phyloP scores from a whole-genome alignment of 306 rosid genomes.

The Acacia confusa region DNA sequence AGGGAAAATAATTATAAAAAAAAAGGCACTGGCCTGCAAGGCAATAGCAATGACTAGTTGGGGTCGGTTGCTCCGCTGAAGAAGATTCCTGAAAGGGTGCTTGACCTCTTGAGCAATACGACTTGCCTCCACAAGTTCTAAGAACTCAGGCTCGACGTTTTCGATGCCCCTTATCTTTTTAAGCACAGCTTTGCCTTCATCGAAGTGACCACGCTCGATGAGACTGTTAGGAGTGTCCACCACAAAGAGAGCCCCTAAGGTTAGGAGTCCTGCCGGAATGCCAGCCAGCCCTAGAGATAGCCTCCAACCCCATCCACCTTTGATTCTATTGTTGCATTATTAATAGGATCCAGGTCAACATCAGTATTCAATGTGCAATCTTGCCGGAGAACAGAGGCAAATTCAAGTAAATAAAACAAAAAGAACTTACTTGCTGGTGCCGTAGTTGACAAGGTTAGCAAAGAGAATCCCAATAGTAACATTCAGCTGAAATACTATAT shows the following conservation, averaged over 20 bases:
- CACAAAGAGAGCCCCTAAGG: conserved; percentile 71
- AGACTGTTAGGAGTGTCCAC: conserved; percentile 93
- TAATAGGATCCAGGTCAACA: not conserved
- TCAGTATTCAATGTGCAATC: not conserved
- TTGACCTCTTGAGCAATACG: conserved; percentile 65
- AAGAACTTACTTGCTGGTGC: conserved; percentile 61
- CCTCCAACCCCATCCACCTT: conserved; percentile 97
- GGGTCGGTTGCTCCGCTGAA: conserved; percentile 66
- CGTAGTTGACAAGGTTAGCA: conserved; percentile 77
- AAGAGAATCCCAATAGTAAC: conserved; percentile 85
- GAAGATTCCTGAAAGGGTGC: conserved; percentile 75
- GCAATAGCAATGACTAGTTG: conserved; percentile 72
- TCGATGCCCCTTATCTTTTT: conserved; percentile 70
- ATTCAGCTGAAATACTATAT: conserved; percentile 81
- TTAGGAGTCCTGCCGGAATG: conserved; percentile 70
- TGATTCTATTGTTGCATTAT: conserved; percentile 41
- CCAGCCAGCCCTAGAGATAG: conserved; percentile 82
- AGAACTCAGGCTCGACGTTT: conserved; percentile 75
- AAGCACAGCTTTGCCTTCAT: conserved; percentile 72
- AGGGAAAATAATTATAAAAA: not conserved
- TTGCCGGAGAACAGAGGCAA: not conserved
- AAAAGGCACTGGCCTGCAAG: conserved; percentile 45
- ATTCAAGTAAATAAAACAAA: not conserved
- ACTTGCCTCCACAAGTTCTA: conserved; percentile 77
- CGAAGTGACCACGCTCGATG: conserved; percentile 73